Conservation (phyloP, 2,329 filamentous ascomycete genomes). For the Fusarium sp. region DNA sequence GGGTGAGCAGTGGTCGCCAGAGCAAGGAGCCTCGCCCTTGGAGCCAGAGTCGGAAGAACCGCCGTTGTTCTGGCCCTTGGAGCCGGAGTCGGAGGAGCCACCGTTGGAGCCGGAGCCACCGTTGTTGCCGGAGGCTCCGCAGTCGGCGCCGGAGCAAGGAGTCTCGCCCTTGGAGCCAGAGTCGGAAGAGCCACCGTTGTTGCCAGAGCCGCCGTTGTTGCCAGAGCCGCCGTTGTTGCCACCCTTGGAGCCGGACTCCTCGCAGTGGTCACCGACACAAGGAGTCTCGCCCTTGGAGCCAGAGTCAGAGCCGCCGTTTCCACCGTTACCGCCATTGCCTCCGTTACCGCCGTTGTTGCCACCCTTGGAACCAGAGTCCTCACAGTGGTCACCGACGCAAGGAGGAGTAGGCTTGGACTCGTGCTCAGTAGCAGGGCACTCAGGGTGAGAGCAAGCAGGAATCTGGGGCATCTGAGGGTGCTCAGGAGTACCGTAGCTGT, state of each 20-base stretch:
- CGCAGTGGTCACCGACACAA: no score
- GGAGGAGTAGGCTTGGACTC: background rate
- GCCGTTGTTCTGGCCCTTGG: background rate
- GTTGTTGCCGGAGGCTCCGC: background rate
- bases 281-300: background rate
- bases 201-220: background rate
- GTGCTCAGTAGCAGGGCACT: slow-evolving; percentile 9
- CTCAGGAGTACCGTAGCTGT: slow-evolving; percentile 18
- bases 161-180: background rate
- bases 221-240: background rate
- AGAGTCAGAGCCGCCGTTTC: rapidly evolving
- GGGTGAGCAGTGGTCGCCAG: slow-evolving; percentile 8
- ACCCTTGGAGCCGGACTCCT: background rate
- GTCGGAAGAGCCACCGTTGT: background rate
- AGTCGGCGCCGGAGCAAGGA: background rate
- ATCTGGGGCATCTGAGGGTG: slow-evolving; percentile 4
- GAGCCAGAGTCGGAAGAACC: background rate
- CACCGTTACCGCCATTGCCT: rapidly evolving
- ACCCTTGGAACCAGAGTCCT: background rate
- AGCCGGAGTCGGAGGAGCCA: background rate
- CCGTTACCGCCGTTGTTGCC: background rate
- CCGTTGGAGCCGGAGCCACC: background rate
- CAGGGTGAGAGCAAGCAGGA: slow-evolving; percentile 7
- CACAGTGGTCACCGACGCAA: background rate
- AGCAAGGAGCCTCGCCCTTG: background rate